These are phyloP conservation scores for Rubus parviflorus DNA, from an alignment of 306 rosid species.

Conservation along the genomic window DNA sequence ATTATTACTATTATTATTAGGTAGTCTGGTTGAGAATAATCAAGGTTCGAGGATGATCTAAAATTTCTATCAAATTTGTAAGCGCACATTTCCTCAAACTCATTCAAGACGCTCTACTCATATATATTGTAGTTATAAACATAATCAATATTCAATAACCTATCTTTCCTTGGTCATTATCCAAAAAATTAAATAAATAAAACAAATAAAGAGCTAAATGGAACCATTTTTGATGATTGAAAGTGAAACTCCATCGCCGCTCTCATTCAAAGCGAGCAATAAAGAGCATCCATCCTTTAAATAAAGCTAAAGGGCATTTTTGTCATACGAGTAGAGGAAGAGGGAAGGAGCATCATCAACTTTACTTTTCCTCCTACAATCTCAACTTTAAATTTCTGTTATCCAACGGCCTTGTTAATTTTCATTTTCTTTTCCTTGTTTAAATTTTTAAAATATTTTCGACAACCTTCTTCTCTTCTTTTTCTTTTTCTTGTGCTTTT, in stretches of 20 bases:
- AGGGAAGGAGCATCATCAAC: conserved; percentile 43
- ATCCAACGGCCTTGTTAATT: conserved; percentile 60
- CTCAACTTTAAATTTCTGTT: conserved; percentile 69
- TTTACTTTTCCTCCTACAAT: conserved; percentile 55
- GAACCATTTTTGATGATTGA: conserved; percentile 57
- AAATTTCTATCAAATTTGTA: too few species aligned
- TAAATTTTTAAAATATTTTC: conserved; percentile 14
- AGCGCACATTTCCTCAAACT: too few species aligned
- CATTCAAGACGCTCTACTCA: too few species aligned
- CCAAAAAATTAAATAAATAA: too few species aligned
- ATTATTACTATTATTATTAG: too few species aligned
- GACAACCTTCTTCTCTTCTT: conserved; percentile 30
- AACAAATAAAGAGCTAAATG: conserved; percentile 11
- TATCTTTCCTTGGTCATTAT: too few species aligned
- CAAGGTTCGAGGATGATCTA: too few species aligned
- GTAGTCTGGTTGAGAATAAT: too few species aligned
- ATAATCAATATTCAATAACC: too few species aligned
- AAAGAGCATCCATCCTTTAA: conserved; percentile 34
- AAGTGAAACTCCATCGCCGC: conserved; percentile 55
- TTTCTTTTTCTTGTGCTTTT: conserved; percentile 36
- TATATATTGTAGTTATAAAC: too few species aligned
- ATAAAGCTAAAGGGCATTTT: conserved; percentile 84
- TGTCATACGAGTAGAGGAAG: conserved; percentile 55
- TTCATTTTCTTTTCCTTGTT: conserved; percentile 7
- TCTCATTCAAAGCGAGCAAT: conserved; percentile 42